Evolutionary conservation across 169 alveolate genomes (phyloP), one percentile per base, ranked within the genome.

Genomic region (Perkinsus marinus): DNA sequence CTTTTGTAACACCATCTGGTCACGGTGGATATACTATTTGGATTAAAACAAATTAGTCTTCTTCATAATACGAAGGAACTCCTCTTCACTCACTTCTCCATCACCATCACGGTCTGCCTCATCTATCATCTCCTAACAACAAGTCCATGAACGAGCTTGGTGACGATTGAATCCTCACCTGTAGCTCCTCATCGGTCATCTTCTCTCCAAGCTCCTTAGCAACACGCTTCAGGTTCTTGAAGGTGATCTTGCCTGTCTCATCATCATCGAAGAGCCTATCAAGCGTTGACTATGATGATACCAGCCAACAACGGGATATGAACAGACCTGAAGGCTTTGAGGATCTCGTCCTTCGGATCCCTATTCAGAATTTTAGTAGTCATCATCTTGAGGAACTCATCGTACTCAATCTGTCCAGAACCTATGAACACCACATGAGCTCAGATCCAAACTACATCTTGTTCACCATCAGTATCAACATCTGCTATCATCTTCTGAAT

Each of bases 21-120:
- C 19, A 41, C 10, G 46, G 46, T 41, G 46, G 46, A 41, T 41
- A 41, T 41, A 41, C 46, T 41, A 3, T 3, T 41, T 57, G 41
- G 41, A 39, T 94, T 93, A 97, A 93, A 98, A 98, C 91, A 98
- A 94, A 92, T 97, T 98, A 43, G 99, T 98, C 95, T 99, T 98
- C 94, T 97, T 98, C 99, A 99, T 99, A 79, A 99, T 98, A 92
- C 99, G 98, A 90, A 98, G 95, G 94, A 99, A 99, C 93, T 99
- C 99, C 91, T 98, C 99, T 92, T 98, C 99, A 93, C 96, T 97
- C 79, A 98, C 97, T 92, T 97, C 99, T 16, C 99, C 99, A 93
- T 98, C 99, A 89, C 99, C 99, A 93, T 98, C 99, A 90, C 99
- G 95, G 92, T 99, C 99, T 19, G 99, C 99, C 95, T 98, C 99